These are phyloP conservation scores for Abelmoschus esculentus DNA, from an alignment of 345 rosid species.

Conservation along the genomic window DNA sequence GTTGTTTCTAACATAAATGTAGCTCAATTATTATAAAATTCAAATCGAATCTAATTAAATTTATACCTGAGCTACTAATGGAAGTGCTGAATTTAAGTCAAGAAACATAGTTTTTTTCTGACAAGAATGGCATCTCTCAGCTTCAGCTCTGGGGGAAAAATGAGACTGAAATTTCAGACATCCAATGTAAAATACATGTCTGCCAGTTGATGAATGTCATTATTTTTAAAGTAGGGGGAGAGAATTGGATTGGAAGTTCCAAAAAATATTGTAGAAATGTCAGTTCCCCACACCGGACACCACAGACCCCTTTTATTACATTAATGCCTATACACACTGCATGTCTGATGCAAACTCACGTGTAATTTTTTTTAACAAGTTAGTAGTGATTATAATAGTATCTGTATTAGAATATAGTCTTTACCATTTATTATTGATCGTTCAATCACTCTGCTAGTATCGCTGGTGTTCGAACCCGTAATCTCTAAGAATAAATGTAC, in stretches of 20 bases:
- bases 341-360: background rate
- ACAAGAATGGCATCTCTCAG: background rate
- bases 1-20: no score
- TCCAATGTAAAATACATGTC: background rate
- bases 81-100: background rate
- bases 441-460: no score
- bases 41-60: no score
- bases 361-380: no score
- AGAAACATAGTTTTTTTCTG: background rate
- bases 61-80: background rate
- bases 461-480: no score
- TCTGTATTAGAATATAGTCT: no score
- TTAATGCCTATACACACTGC: background rate
- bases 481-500: no score
- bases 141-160: background rate
- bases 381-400: no score
- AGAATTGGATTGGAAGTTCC: background rate
- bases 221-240: background rate
- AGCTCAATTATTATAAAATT: no score
- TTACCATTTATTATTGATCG: no score
- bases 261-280: background rate
- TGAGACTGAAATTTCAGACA: background rate
- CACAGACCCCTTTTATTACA: background rate
- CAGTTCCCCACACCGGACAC: background rate
- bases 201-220: background rate